Evolutionary conservation across 139 green algal species (phyloP), one percentile per base, ranked within the genome.

Genomic region (Chlorella sp.): DNA sequence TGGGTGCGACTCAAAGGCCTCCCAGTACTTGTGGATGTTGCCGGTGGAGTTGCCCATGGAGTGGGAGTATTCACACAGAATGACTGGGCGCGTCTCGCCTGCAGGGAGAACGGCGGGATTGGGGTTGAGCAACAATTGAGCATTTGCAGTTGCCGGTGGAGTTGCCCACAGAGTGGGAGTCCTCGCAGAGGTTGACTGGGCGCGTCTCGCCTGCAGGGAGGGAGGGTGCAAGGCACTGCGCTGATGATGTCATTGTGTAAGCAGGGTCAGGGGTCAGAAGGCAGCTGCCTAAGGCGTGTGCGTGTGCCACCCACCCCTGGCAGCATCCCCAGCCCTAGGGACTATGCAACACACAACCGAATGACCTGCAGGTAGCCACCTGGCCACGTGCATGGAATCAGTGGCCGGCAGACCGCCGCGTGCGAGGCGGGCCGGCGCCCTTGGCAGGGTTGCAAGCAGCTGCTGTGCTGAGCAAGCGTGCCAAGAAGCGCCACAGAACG

Each of bases 101-200:
- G 77, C 58, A 43, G 38, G 0, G 54, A 43, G 19, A 32, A 19
- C 64, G 36, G 20, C 20, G 36, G 4, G 36, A 38, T 13, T 40
- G 64, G 16, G 64, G 20, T 13, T 11, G 64, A 40, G 64, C 13
- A n/a, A n/a, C n/a, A n/a, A n/a, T n/a, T n/a, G n/a, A n/a, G n/a
- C n/a, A 14, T 14, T 36, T 38, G 64, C 64, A 36, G 90, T 98
- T 98, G 79, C 97, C 97, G 73, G 92, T 97, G 84, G 86, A 94
- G 93, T 99, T 99, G 74, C 97, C 97, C 97, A 99, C 99, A 64
- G 91, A 93, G 90, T 99, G 97, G 19, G 93, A 86, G 81, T 98
- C 98, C 91, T 99, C 97, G 88, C 97, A 99, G 38, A 98, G 84
- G 84, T 99, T 94, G 60, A 99, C 80, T 28, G 77, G 77, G 28